Conservation (phyloP, 2,329 filamentous ascomycete genomes). For the Orbilia quercus region DNA sequence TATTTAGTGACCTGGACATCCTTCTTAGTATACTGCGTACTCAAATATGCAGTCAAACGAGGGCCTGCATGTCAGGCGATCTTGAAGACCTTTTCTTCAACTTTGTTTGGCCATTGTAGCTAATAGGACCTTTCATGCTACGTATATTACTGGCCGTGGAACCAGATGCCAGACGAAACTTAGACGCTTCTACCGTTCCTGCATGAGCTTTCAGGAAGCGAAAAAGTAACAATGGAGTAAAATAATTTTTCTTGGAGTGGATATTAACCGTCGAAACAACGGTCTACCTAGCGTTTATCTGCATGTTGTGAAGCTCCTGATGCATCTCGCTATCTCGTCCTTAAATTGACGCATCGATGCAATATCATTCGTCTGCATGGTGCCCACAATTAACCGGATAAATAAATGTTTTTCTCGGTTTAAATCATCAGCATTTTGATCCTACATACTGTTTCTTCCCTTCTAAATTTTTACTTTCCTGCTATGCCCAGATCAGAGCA, state of each 20-base stretch:
- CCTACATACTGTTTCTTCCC: not conserved
- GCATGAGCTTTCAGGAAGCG: constrained; percentile 44
- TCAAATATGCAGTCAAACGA: constrained; percentile 24
- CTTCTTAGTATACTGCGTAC: constrained; percentile 15
- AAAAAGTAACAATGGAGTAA: constrained; percentile 6
- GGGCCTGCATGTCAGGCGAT: constrained; percentile 43
- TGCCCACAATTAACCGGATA: constrained; percentile 46
- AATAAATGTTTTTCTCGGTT: constrained; percentile 40
- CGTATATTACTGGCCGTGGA: constrained; percentile 29
- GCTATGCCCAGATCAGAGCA: constrained; percentile 12
- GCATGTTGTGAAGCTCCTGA: constrained; percentile 21
- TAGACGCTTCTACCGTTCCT: constrained; percentile 38
- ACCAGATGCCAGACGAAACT: constrained; percentile 36
- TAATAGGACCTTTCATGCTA: constrained; percentile 34
- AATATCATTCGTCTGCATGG: constrained; percentile 41
- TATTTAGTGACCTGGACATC: constrained; percentile 16
- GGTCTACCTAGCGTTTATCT: constrained; percentile 42
- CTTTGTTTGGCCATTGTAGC: constrained; percentile 30
- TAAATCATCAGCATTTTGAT: constrained; percentile 11
- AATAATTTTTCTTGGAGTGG: constrained; percentile 26
- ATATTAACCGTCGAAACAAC: constrained; percentile 52
- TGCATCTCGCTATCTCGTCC: constrained; percentile 32
- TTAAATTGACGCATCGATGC: constrained; percentile 44
- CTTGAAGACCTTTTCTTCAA: constrained; percentile 25
- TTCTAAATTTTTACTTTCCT: constrained; percentile 5